Evolutionary conservation across 1,139 yeast species (phyloP), one percentile per base, ranked within the genome.

Genomic region (Kazachstania sp.): DNA sequence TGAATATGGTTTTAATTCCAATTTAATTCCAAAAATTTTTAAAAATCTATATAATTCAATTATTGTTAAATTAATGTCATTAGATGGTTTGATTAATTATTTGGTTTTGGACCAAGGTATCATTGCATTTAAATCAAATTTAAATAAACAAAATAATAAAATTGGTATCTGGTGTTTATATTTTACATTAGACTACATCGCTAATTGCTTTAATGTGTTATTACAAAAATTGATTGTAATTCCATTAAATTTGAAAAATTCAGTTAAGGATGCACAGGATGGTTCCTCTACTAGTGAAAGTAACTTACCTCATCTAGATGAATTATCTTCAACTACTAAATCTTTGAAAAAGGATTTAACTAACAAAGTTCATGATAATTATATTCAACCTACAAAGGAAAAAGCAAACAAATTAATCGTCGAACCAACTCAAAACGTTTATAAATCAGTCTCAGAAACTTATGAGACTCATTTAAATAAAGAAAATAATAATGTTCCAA

Each of bases 401-500:
- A 54, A 49, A 39, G 53, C 48, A 12, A 40, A 39, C 9, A 45
- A 37, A 29, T 43, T 45, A n/a, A 13, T 39, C 12, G 34, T 45
- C 3, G 48, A 45, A 31, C 47, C 46, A 45, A 45, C 64, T 11
- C 48, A 51, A 46, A 59, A 60, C 34, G 60, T 64, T 2, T 61
- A 59, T 49, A 58, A 61, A 49, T 55, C 59, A 13, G 62, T 62
- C n/a, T 55, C 63, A 1, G 51, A 51, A 7, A 53, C 54, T 35
- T 62, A 62, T 46, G 65, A 61, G 44, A 52, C 52, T 38, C 61
- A 61, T 36, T 45, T 60, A 39, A 55, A 46, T 45, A 57, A 59
- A 45, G 51, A 56, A 36, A 64, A 63, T 37, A 63, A 61, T 36
- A 60, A 61, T 38, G 55, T 63, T n/a, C 66, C 67, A 26, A 55